phyloP scores from a whole-genome alignment of 1,284 basidiomycete species.

The Cutaneotrichosporon cavernicola region DNA sequence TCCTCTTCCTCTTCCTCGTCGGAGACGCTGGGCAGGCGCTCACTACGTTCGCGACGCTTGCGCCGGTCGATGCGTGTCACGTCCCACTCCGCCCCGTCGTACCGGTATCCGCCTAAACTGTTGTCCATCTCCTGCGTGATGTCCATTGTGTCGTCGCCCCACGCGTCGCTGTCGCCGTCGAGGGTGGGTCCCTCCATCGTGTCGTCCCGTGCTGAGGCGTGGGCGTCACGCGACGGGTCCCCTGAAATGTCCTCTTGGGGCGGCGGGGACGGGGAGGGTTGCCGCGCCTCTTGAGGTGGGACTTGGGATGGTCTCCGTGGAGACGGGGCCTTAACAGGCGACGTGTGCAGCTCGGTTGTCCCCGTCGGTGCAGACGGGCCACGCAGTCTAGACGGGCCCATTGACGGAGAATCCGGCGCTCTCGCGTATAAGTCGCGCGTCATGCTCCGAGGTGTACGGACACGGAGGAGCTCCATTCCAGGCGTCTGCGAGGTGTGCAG shows the following conservation, averaged over 20 bases:
- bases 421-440: neutral
- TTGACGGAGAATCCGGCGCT: neutral
- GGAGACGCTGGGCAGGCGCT: neutral
- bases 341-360: neutral
- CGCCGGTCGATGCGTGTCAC: slow-evolving; percentile 15
- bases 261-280: neutral
- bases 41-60: neutral
- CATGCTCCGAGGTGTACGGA: neutral
- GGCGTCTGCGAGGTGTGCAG: neutral
- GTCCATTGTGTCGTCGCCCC: slow-evolving; percentile 26
- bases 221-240: neutral
- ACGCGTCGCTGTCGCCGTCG: slow-evolving; percentile 17
- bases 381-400: neutral
- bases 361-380: neutral
- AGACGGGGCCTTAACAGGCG: neutral
- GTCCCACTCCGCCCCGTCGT: slow-evolving; percentile 21
- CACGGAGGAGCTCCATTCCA: neutral
- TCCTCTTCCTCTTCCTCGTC: neutral
- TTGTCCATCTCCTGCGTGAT: slow-evolving; percentile 16
- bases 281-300: no score
- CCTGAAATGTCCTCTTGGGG: neutral
- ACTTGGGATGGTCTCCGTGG: neutral
- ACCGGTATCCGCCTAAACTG: slow-evolving; percentile 13
- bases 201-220: slow-evolving; percentile 8
- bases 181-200: slow-evolving; percentile 21